phyloP scores from a whole-genome alignment of 202 grass and related monocot species.

The Saccharum hybrid region DNA sequence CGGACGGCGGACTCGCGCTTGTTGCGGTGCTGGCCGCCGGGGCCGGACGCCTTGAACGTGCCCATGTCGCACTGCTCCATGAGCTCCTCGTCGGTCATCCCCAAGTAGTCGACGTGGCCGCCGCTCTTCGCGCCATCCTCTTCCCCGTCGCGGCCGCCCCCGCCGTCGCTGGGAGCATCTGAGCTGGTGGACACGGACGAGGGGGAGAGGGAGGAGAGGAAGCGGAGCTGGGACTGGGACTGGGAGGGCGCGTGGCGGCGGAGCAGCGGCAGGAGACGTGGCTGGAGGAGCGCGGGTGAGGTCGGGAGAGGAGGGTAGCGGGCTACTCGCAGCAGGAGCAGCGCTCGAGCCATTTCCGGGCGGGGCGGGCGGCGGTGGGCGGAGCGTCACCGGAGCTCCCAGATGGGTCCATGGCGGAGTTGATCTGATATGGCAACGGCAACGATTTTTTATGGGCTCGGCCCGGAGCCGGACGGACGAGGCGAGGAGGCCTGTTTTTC shows the following conservation, averaged over 20 bases:
- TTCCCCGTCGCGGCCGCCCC: constrained; percentile 9
- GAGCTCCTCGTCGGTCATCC: constrained; percentile 75
- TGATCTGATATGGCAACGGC: not conserved
- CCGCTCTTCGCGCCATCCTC: not conserved
- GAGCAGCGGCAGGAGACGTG: constrained; percentile 25
- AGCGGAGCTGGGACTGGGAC: constrained; percentile 26
- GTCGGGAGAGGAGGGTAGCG: constrained; percentile 12
- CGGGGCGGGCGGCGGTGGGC: constrained; percentile 23
- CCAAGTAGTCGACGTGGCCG: constrained; percentile 51
- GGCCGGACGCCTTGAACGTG: constrained; percentile 86
- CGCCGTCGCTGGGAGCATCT: constrained; percentile 29
- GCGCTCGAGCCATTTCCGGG: constrained; percentile 44
- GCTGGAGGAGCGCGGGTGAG: not conserved
- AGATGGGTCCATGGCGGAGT: not conserved
- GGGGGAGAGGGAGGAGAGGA: constrained; percentile 36
- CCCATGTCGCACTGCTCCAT: constrained; percentile 89
- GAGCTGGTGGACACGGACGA: constrained; percentile 41
- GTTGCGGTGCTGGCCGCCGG: constrained; percentile 96
- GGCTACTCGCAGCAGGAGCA: constrained; percentile 42
- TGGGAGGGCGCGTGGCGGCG: constrained; percentile 26
- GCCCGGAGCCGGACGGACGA: not conserved
- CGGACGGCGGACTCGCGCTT: constrained; percentile 92
- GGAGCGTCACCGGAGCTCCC: not conserved
- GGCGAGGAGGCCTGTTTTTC: not conserved
- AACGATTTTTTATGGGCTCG: not conserved